Percentiles rank a stretch among this genome's conserved stretches.
Conservation (phyloP, 2,329 filamentous ascomycete species). For the Colletotrichum phormii region DNA sequence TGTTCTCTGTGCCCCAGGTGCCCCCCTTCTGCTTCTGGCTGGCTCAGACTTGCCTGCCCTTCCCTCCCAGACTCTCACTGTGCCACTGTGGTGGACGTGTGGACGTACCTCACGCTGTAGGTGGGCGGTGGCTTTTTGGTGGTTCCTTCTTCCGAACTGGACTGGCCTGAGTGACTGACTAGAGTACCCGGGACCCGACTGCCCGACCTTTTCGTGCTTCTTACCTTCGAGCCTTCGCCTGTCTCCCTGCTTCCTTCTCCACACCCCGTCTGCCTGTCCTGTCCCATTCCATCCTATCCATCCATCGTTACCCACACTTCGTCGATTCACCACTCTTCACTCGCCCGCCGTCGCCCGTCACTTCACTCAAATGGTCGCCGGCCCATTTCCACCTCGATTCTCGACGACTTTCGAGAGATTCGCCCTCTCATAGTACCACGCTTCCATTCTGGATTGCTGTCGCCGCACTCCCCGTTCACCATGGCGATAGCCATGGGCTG, state of each 20-base stretch:
- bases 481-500: constrained; percentile 77
- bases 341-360: constrained; percentile 24
- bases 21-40: neutral
- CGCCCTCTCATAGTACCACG: constrained; percentile 22
- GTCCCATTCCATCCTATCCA: constrained; percentile 26
- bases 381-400: constrained; percentile 34
- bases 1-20: constrained; percentile 2
- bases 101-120: neutral
- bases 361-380: constrained; percentile 39
- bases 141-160: constrained; percentile 2
- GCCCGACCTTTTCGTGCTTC: constrained; percentile 22
- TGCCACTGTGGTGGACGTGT: neutral
- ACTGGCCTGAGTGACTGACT: neutral
- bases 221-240: constrained; percentile 11
- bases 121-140: constrained; percentile 1
- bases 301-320: constrained; percentile 39
- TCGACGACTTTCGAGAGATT: constrained; percentile 31
- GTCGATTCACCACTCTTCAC: constrained; percentile 35
- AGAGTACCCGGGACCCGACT: constrained; percentile 23
- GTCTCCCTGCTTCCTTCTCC: constrained; percentile 37
- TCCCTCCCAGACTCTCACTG: neutral
- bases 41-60: too few species aligned
- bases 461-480: constrained; percentile 56
- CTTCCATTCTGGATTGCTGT: constrained; percentile 60
- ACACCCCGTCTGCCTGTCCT: constrained; percentile 31